These are phyloP conservation scores for Trypanosoma vivax DNA, from an alignment of 208 protist species.

Conservation along the genomic window DNA sequence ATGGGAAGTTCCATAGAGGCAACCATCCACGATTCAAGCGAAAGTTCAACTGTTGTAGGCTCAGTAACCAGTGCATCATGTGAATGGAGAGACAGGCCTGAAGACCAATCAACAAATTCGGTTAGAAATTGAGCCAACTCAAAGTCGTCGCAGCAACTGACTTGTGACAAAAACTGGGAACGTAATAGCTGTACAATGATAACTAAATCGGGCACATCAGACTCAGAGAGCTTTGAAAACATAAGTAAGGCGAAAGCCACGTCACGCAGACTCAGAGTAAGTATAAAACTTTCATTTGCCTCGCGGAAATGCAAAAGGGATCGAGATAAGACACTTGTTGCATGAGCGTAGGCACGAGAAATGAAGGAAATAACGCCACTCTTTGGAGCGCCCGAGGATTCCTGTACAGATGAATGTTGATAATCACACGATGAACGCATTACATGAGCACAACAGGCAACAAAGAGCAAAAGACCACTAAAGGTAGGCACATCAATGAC, in stretches of 20 bases:
- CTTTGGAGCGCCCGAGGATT: too few relatives aligned
- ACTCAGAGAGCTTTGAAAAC: too few relatives aligned
- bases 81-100: too few relatives aligned
- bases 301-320: not conserved
- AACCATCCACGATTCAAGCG: slow-evolving; percentile 17
- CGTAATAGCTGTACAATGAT: slow-evolving; percentile 13
- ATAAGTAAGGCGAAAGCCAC: too few relatives aligned
- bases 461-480: slow-evolving; percentile 16
- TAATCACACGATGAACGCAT: too few relatives aligned
- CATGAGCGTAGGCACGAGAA: slow-evolving; percentile 3
- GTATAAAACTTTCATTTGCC: too few relatives aligned
- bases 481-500: not conserved
- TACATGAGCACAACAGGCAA: slow-evolving; percentile 9
- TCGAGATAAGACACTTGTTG: not conserved
- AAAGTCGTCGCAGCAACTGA: too few relatives aligned
- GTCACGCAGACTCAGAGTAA: too few relatives aligned
- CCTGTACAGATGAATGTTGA: too few relatives aligned
- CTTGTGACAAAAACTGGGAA: too few relatives aligned
- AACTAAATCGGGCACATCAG: slow-evolving; percentile 3
- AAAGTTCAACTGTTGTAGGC: not conserved
- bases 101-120: not conserved
- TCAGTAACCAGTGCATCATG: too few relatives aligned
- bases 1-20: slow-evolving; percentile 5
- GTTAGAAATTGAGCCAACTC: slow-evolving; percentile 14
- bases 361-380: slow-evolving; percentile 8